Conservation (phyloP, 371 early-diverging fungal genomes). For the Rhizopus microsporus region DNA sequence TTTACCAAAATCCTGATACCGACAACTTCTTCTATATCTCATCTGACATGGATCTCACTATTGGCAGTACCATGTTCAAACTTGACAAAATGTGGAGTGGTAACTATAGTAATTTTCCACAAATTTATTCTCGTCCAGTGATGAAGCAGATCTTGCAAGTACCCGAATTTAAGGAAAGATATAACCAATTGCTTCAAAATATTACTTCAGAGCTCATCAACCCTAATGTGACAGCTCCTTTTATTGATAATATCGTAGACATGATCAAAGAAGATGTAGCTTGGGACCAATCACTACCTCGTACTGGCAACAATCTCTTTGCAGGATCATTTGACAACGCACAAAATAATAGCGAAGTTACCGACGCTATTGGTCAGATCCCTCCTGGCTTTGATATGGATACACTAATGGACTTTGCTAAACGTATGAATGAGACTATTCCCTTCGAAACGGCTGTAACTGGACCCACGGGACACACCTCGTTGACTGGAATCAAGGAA, state of each 20-base stretch:
- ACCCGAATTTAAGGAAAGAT: constrained; percentile 27
- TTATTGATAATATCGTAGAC: constrained; percentile 23
- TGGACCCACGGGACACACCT: constrained; percentile 22
- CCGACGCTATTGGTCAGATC: background rate
- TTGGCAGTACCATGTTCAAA: constrained; percentile 27
- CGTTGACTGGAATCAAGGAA: constrained; percentile 24
- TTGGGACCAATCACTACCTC: constrained; percentile 35
- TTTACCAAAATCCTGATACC: constrained; percentile 24
- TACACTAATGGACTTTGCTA: constrained; percentile 4
- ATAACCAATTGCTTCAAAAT: constrained; percentile 24
- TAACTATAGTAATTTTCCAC: constrained; percentile 32
- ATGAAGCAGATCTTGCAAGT: constrained; percentile 20
- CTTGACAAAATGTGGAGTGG: constrained; percentile 23
- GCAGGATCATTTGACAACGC: constrained; percentile 3
- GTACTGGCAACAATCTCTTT: constrained; percentile 10
- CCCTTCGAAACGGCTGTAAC: constrained; percentile 14
- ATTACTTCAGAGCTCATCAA: constrained; percentile 21
- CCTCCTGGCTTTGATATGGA: constrained; percentile 3
- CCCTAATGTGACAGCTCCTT: constrained; percentile 19
- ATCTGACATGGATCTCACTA: constrained; percentile 36
- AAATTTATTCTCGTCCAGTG: constrained; percentile 21
- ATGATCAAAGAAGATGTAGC: constrained; percentile 40
- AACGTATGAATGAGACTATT: background rate
- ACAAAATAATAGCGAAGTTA: background rate
- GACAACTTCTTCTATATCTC: constrained; percentile 27